Percentiles rank a stretch among this genome's conserved stretches.
Conservation (phyloP, 78 protist species). For the slime mould (Dictyostelium discoideum) region DNA sequence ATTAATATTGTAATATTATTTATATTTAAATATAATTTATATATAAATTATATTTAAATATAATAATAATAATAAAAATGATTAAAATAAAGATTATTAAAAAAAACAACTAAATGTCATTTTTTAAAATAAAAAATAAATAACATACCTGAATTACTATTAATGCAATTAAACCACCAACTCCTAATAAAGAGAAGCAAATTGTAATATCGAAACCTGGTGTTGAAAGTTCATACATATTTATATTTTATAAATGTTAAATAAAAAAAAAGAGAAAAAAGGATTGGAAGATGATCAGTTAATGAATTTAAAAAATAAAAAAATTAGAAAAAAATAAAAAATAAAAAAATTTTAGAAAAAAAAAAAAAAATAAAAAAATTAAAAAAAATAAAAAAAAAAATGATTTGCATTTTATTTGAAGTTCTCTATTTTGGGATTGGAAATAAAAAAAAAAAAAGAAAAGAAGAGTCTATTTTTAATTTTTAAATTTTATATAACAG, state of each 20-base stretch:
- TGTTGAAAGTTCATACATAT: constrained; percentile 66
- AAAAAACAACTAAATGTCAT: background rate
- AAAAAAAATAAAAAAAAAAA: too few species aligned
- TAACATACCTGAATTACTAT: constrained; percentile 21
- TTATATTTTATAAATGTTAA: background rate
- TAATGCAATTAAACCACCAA: constrained; percentile 67
- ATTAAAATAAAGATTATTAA: too few species aligned
- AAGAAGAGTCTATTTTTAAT: background rate
- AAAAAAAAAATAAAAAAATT: background rate
- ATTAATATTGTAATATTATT: too few species aligned
- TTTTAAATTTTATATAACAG: background rate
- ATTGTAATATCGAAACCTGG: constrained; percentile 58
- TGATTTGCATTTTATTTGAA: background rate
- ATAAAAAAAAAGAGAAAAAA: background rate
- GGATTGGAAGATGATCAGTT: background rate
- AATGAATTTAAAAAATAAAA: background rate
- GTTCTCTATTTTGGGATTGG: background rate
- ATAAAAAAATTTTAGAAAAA: background rate
- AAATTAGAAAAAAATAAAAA: background rate
- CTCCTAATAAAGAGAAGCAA: constrained; percentile 14
- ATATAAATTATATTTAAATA: too few species aligned
- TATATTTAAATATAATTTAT: too few species aligned
- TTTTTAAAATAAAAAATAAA: too few species aligned
- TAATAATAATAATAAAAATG: too few species aligned
- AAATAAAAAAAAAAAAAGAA: background rate